Evolutionary conservation across 2,329 filamentous ascomycete species (phyloP).

Genomic region (Diaporthe caulivora): DNA sequence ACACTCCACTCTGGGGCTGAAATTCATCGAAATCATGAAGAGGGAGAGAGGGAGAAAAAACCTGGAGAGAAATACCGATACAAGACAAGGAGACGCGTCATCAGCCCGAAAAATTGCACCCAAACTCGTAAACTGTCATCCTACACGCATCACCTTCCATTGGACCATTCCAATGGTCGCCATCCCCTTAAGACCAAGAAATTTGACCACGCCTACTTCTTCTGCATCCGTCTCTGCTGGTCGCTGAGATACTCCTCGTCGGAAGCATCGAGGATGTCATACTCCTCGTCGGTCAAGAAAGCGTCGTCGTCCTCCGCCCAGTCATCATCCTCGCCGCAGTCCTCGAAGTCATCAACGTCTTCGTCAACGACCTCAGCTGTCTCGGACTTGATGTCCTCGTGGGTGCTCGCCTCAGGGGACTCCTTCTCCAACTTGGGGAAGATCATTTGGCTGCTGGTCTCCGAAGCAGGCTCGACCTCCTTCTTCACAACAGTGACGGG

Average conservation of each 20-base stretch:
- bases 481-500: slow-evolving; percentile 51
- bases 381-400: slow-evolving; percentile 68
- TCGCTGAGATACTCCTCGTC: slow-evolving; percentile 84
- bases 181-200: not conserved
- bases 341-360: slow-evolving; percentile 62
- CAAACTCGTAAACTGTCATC: slow-evolving; percentile 32
- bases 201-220: slow-evolving; percentile 4
- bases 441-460: slow-evolving; percentile 81
- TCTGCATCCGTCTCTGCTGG: slow-evolving; percentile 55
- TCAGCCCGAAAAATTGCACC: slow-evolving; percentile 15
- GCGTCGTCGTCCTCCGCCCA: slow-evolving; percentile 75
- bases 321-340: slow-evolving; percentile 68
- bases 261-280: slow-evolving; percentile 95
- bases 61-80: slow-evolving; percentile 25
- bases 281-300: slow-evolving; percentile 97
- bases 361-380: slow-evolving; percentile 66
- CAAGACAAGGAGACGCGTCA: slow-evolving; percentile 26
- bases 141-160: slow-evolving; percentile 19
- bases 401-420: slow-evolving; percentile 84
- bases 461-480: slow-evolving; percentile 35
- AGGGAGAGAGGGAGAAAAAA: slow-evolving; percentile 27
- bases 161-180: not conserved
- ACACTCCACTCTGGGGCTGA: not conserved
- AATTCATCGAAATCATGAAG: slow-evolving; percentile 26
- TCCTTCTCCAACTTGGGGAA: slow-evolving; percentile 98